These are phyloP conservation scores for Beta macrorhiza DNA, from an alignment of 179 eudicot genomes.

Conservation along the genomic window DNA sequence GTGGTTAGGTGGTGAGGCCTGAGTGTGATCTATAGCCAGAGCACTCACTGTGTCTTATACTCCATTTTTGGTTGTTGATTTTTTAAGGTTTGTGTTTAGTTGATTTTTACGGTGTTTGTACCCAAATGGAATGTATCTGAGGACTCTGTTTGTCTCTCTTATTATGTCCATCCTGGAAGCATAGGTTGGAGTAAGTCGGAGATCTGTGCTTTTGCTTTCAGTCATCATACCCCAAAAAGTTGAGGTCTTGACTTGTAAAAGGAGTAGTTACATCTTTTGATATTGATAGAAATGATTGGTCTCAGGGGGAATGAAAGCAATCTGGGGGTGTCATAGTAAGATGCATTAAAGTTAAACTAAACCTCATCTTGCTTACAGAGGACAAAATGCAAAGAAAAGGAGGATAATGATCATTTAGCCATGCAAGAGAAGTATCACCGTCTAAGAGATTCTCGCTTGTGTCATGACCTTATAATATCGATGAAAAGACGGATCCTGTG, in stretches of 20 bases:
- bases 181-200: not conserved
- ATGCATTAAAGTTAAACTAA: not conserved
- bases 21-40: not conserved
- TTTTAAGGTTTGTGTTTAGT: not conserved
- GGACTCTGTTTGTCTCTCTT: not conserved
- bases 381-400: not conserved
- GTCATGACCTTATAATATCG: not conserved
- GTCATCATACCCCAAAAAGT: not conserved
- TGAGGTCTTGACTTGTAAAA: not conserved
- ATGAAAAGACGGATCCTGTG: not conserved
- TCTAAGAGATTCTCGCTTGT: not conserved
- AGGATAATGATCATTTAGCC: not conserved
- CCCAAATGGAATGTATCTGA: not conserved
- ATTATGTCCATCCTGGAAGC: not conserved
- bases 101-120: not conserved
- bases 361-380: not conserved
- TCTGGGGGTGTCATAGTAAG: not conserved
- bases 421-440: not conserved
- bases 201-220: not conserved
- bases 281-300: not conserved
- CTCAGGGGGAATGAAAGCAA: not conserved
- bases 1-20: not conserved
- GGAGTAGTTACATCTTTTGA: not conserved
- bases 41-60: not conserved
- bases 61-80: not conserved